A percentile compares a stretch with the other conserved stretches of the same genome.
Evolutionary conservation across 2,329 filamentous ascomycete genomes (phyloP).

Genomic region (Aspergillus bombycis): DNA sequence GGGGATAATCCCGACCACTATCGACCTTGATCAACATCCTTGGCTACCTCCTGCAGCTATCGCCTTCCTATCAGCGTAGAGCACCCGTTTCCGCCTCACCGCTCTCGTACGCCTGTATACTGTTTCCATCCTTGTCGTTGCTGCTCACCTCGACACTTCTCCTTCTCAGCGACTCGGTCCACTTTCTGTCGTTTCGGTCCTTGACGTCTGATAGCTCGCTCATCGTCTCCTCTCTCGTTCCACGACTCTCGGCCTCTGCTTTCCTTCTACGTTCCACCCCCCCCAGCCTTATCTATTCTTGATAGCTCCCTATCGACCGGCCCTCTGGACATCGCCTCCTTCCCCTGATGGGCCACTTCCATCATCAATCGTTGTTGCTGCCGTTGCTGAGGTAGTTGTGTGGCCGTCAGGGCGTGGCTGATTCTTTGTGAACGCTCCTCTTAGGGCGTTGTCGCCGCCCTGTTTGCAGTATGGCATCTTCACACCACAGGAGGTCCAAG

Average conservation of each 20-base stretch:
- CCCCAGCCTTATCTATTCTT: constrained; percentile 14
- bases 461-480: constrained; percentile 46
- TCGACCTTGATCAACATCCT: constrained; percentile 12
- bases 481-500: constrained; percentile 46
- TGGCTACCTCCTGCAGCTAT: constrained; percentile 12
- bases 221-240: constrained; percentile 17
- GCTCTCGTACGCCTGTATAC: constrained; percentile 17
- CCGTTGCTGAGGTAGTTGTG: constrained; percentile 42
- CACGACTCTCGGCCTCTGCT: constrained; percentile 18
- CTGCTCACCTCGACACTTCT: background rate
- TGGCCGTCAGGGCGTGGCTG: constrained; percentile 33
- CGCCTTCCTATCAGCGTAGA: constrained; percentile 14
- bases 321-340: constrained; percentile 14
- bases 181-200: background rate
- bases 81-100: constrained; percentile 24
- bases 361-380: constrained; percentile 26
- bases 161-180: background rate
- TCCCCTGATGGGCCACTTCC: constrained; percentile 41
- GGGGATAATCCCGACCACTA: constrained; percentile 3
- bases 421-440: constrained; percentile 16
- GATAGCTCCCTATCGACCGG: constrained; percentile 17
- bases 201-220: background rate
- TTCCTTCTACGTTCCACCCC: constrained; percentile 7
- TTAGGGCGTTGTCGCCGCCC: constrained; percentile 23
- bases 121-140: constrained; percentile 1